Evolutionary conservation across 345 rosid species (phyloP), one percentile per base, ranked within the genome.

Genomic region (Lepidium didymum): DNA sequence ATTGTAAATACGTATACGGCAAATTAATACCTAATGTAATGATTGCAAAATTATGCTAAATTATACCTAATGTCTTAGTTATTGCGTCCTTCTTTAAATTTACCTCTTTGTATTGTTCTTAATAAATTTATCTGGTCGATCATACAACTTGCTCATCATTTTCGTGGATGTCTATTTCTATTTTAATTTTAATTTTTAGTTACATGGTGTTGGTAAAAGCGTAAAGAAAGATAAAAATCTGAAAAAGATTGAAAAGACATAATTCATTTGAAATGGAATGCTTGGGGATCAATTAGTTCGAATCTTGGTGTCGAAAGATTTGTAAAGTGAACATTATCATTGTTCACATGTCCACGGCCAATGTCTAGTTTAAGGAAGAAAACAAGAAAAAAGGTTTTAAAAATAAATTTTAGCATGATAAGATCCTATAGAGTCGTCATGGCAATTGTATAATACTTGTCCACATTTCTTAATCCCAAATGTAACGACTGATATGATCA

Each of bases 61-160:
- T 12, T 8, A 27, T 38, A 37, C 47, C 5, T n/a, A n/a, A n/a
- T n/a, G 18, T 18, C 58, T 8, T 36, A 56, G 9, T 64, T 25
- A 56, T 16, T 70, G 68, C 49, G 53, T 53, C 62, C 69, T 62
- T 70, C 33, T 72, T 46, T 72, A 50, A 35, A 4, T 63, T n/a
- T 37, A 8, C 13, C 49, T 59, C 34, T 45, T 68, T 71, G 56
- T 72, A 37, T 63, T 63, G 42, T 25, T 72, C 50, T 63, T 55
- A 63, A 55, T 36, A 11, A 54, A 45, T 45, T n/a, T n/a, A n/a
- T n/a, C n/a, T n/a, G n/a, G n/a, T n/a, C n/a, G n/a, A n/a, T n/a
- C n/a, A 43, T 70, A 31, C 76, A 72, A 63, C 76, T 54, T 54
- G 64, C 69, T 45, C 15, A 27, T 45, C 68, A n/a, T 36, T 71